Percentiles rank a stretch among this genome's conserved stretches.
Evolutionary conservation across 2,329 filamentous ascomycete species (phyloP).

Genomic region (Cordyceps militaris): DNA sequence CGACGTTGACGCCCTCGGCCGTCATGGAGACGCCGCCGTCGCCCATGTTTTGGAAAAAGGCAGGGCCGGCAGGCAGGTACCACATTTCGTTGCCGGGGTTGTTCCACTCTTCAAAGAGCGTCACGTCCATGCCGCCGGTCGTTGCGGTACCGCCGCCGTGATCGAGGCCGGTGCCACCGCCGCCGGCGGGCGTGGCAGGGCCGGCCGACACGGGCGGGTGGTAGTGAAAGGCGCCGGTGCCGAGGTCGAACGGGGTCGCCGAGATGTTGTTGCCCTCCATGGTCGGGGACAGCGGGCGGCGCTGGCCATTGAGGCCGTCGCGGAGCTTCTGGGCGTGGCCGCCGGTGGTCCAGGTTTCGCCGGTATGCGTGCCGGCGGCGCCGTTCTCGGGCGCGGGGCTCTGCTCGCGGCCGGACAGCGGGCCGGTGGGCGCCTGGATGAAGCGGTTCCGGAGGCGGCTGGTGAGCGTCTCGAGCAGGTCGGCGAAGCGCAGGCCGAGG

Average conservation of each 20-base stretch:
- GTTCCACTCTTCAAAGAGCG: conserved; percentile 49
- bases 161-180: conserved; percentile 23
- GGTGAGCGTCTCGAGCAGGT: conserved; percentile 72
- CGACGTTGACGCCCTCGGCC: conserved; percentile 59
- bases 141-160: conserved; percentile 13
- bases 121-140: conserved; percentile 27
- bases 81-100: conserved; percentile 55
- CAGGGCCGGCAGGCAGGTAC: conserved; percentile 57
- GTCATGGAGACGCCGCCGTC: conserved; percentile 58
- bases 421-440: conserved; percentile 53
- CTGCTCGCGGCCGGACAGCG: conserved; percentile 34
- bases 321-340: conserved; percentile 33
- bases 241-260: conserved; percentile 55
- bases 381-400: conserved; percentile 32
- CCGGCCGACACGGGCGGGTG: conserved; percentile 43
- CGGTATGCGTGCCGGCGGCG: conserved; percentile 17
- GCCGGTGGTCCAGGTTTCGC: conserved; percentile 22
- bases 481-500: conserved; percentile 75
- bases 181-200: conserved; percentile 41
- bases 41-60: conserved; percentile 58
- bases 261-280: conserved; percentile 47
- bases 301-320: conserved; percentile 33
- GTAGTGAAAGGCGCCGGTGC: conserved; percentile 48
- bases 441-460: conserved; percentile 68
- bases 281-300: conserved; percentile 27